Evolutionary conservation across 2,329 filamentous ascomycete species (phyloP).

Genomic region (Microcyclosporella mali): DNA sequence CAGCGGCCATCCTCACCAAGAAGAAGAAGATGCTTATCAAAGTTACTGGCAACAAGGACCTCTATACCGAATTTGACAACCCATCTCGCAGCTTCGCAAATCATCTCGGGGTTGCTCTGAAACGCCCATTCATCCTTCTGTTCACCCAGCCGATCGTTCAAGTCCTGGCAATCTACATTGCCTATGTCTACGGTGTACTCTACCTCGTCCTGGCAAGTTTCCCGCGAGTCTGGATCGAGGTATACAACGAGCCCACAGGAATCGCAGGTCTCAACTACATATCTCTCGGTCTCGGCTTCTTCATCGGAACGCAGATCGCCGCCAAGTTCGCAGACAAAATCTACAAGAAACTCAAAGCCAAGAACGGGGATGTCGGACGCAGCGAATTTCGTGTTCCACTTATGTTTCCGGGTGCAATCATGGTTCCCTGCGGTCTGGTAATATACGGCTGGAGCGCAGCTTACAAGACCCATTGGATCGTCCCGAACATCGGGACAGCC

Average conservation of each 20-base stretch:
- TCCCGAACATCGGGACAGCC: constrained; percentile 54
- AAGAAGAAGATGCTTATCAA: constrained; percentile 54
- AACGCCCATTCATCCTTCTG: constrained; percentile 32
- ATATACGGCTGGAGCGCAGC: constrained; percentile 56
- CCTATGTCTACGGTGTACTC: constrained; percentile 36
- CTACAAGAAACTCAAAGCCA: constrained; percentile 33
- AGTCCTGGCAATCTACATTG: constrained; percentile 33
- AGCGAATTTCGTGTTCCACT: constrained; percentile 45
- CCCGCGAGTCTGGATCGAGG: constrained; percentile 27
- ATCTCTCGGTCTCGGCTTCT: constrained; percentile 57
- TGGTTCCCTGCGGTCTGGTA: constrained; percentile 51
- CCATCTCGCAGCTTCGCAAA: constrained; percentile 29
- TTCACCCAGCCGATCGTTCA: constrained; percentile 35
- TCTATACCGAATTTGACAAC: constrained; percentile 47
- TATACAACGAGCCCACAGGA: constrained; percentile 23
- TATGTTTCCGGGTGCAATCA: constrained; percentile 50
- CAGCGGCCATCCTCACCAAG: constrained; percentile 53
- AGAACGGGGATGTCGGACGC: constrained; percentile 34
- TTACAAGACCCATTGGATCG: constrained; percentile 50
- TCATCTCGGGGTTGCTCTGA: constrained; percentile 29
- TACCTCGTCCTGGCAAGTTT: constrained; percentile 35
- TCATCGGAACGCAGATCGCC: constrained; percentile 43
- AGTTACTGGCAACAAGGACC: constrained; percentile 54
- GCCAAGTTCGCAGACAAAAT: constrained; percentile 34
- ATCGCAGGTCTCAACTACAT: constrained; percentile 37